Evolutionary conservation across 23 red algal species (phyloP).

Genomic region (Gracilaria domingensis): DNA sequence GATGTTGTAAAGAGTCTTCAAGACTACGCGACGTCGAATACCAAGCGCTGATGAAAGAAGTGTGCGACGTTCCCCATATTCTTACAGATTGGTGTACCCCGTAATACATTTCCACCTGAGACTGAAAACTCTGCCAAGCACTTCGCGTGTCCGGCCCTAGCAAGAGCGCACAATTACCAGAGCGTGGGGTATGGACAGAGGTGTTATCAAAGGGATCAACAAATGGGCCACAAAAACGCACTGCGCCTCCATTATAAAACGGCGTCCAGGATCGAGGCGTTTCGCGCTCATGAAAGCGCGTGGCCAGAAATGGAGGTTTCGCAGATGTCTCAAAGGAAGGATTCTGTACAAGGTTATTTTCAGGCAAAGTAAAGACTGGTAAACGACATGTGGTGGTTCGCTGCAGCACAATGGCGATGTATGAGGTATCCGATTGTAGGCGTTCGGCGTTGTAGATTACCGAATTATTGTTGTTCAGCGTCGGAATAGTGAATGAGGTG

Average conservation of each 20-base stretch:
- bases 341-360: slow-evolving; percentile 39
- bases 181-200: slow-evolving; percentile 3
- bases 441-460: background rate
- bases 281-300: slow-evolving; percentile 16
- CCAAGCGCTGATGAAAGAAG: background rate
- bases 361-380: background rate
- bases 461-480: background rate
- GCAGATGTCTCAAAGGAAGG: slow-evolving; percentile 47
- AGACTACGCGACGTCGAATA: background rate
- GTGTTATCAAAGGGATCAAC: background rate
- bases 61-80: background rate
- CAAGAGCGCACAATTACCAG: slow-evolving; percentile 32
- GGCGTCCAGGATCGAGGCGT: slow-evolving; percentile 59
- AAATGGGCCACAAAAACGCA: slow-evolving; percentile 50
- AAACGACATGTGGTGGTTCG: background rate
- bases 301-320: slow-evolving; percentile 34
- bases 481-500: background rate
- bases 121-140: background rate
- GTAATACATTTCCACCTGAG: background rate
- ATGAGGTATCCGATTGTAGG: slow-evolving; percentile 6
- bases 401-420: background rate
- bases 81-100: slow-evolving; percentile 31
- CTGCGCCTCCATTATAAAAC: slow-evolving; percentile 72
- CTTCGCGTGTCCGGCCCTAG: background rate
- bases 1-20: background rate